A percentile compares a stretch with the other conserved stretches of the same genome.
phyloP scores from a whole-genome alignment of 306 rosid species.

The Citrullus mucosospermus region DNA sequence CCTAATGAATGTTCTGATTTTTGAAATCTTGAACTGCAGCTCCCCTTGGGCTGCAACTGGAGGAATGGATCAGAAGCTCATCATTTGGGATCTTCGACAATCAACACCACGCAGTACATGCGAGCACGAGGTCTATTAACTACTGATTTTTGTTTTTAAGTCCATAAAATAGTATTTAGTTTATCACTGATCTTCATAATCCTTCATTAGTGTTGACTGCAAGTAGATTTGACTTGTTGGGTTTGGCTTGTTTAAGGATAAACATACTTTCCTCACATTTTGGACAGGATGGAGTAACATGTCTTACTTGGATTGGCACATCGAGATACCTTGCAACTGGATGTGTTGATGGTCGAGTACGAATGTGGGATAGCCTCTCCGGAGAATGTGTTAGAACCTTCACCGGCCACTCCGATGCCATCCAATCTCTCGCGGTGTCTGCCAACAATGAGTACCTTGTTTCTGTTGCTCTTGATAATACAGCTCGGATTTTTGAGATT shows the following conservation, averaged over 20 bases:
- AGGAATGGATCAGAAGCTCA: conserved; percentile 59
- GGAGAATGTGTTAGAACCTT: conserved; percentile 66
- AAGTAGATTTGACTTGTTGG: background rate
- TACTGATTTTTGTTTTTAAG: background rate
- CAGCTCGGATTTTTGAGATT: conserved; percentile 75
- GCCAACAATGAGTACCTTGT: conserved; percentile 51
- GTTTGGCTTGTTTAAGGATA: background rate
- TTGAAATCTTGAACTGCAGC: conserved; percentile 26
- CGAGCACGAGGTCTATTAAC: conserved; percentile 64
- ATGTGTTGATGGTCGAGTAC: conserved; percentile 59
- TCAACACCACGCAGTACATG: conserved; percentile 46
- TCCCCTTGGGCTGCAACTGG: conserved; percentile 74
- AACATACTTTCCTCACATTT: background rate
- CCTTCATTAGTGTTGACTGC: background rate
- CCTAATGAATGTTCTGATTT: background rate
- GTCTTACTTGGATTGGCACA: conserved; percentile 68
- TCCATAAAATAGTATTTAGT: background rate
- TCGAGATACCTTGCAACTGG: conserved; percentile 52
- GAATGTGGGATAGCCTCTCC: conserved; percentile 73
- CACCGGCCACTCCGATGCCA: conserved; percentile 44
- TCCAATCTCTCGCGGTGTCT: conserved; percentile 58
- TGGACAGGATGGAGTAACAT: conserved; percentile 67
- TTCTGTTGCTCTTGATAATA: conserved; percentile 57
- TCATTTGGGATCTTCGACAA: conserved; percentile 75
- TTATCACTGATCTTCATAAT: background rate